Evolutionary conservation across 805 yeast genomes (phyloP).

Genomic region (Ogataea wickerhamii): DNA sequence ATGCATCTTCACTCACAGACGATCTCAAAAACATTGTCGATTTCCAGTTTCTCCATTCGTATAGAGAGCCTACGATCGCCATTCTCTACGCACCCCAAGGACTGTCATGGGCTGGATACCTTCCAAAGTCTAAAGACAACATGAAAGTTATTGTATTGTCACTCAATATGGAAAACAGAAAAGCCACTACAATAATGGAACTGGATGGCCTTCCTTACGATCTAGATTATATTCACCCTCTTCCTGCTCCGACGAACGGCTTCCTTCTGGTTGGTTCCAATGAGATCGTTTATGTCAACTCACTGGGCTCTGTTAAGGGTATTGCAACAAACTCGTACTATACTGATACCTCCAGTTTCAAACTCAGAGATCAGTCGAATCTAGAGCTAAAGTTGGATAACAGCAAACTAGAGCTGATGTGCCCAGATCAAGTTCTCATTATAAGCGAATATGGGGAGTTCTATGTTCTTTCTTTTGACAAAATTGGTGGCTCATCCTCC

Average conservation of each 20-base stretch:
- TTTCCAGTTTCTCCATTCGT: conserved; percentile 66
- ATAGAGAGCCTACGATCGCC: conserved; percentile 71
- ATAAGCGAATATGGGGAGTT: conserved; percentile 43
- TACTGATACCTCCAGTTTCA: conserved; percentile 36
- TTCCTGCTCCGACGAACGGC: conserved; percentile 67
- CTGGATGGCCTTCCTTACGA: conserved; percentile 72
- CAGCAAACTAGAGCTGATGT: conserved; percentile 36
- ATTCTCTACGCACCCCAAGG: conserved; percentile 32
- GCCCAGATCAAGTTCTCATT: conserved; percentile 36
- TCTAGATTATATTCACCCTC: conserved; percentile 57
- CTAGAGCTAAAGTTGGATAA: conserved; percentile 56
- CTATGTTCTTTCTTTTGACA: conserved; percentile 31
- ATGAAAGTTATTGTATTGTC: conserved; percentile 61
- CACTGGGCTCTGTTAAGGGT: conserved; percentile 65
- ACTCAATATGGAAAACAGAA: conserved; percentile 53
- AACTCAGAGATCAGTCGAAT: conserved; percentile 44
- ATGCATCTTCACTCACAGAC: conserved; percentile 53
- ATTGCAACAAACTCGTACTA: conserved; percentile 59
- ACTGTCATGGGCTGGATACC: conserved; percentile 73
- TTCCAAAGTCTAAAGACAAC: conserved; percentile 60
- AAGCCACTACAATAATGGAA: conserved; percentile 65
- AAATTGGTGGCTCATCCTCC: conserved; percentile 35
- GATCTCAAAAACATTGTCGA: conserved; percentile 63
- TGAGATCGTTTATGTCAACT: conserved; percentile 73
- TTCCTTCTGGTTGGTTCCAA: conserved; percentile 68